Percentiles rank a stretch among this genome's conserved stretches.
phyloP scores from a whole-genome alignment of 1,284 basidiomycete genomes.

The Sparassis latifolia region DNA sequence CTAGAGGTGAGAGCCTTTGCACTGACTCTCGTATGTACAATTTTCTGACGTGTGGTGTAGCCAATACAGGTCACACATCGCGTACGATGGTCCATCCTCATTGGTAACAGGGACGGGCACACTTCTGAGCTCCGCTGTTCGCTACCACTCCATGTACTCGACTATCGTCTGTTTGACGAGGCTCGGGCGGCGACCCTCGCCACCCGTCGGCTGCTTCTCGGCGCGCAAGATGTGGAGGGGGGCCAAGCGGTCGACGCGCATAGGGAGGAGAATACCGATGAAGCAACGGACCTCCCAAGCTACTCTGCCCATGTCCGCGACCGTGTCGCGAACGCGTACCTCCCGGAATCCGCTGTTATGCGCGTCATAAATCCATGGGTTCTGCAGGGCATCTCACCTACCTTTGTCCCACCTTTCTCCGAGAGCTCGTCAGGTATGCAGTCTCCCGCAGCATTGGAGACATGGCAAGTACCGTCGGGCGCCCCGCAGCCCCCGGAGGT shows the following conservation, averaged over 20 bases:
- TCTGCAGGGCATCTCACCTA: conserved; percentile 33
- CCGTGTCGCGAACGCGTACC: conserved; percentile 75
- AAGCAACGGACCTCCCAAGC: conserved; percentile 74
- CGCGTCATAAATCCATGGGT: conserved; percentile 64
- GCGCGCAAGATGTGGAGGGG: conserved; percentile 31
- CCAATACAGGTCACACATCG: conserved; percentile 74
- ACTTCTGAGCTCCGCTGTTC: conserved; percentile 89
- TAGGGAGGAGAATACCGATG: conserved; percentile 39
- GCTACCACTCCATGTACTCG: conserved; percentile 79
- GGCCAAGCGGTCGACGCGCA: conserved; percentile 22
- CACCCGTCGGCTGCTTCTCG: conserved; percentile 65
- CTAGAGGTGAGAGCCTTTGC: conserved; percentile 36
- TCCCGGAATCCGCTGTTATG: conserved; percentile 58
- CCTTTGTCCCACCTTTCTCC: conserved; percentile 16
- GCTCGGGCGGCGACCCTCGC: conserved; percentile 63
- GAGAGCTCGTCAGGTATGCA: conserved; percentile 21
- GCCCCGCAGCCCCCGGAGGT: conserved; percentile 3
- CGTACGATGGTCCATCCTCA: conserved; percentile 68
- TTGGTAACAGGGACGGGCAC: conserved; percentile 83
- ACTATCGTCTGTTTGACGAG: conserved; percentile 67
- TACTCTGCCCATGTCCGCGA: conserved; percentile 87
- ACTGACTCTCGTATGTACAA: conserved; percentile 1
- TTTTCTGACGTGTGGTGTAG: conserved; percentile 10
- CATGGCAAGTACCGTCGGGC: conserved; percentile 12
- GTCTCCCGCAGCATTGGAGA: conserved; percentile 25